Evolutionary conservation across 2,329 filamentous ascomycete species (phyloP).

Genomic region (Cercospora sp.): DNA sequence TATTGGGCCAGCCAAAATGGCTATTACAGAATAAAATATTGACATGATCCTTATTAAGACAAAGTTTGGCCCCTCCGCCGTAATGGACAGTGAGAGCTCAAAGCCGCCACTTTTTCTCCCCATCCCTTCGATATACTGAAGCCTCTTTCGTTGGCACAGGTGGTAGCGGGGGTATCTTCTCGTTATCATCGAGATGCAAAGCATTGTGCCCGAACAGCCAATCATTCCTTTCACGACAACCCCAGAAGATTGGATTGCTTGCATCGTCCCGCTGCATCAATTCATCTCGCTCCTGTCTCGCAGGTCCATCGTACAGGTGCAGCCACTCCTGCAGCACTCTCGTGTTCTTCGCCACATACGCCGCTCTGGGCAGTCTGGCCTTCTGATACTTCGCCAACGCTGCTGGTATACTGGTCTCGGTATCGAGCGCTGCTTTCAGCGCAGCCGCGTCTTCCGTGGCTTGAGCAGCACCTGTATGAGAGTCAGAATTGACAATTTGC

Average conservation of each 20-base stretch:
- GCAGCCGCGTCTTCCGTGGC: constrained; percentile 67
- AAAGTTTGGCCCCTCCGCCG: neutral
- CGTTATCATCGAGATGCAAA: neutral
- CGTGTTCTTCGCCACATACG: neutral
- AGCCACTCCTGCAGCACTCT: constrained; percentile 39
- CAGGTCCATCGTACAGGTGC: constrained; percentile 36
- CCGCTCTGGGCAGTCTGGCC: neutral
- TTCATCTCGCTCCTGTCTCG: constrained; percentile 31
- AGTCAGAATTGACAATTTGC: neutral
- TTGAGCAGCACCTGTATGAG: constrained; percentile 51
- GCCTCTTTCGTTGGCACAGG: neutral
- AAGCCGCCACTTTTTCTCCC: neutral
- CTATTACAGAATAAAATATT: neutral
- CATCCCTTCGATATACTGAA: neutral
- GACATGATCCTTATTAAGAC: neutral
- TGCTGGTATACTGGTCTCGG: constrained; percentile 27
- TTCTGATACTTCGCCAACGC: constrained; percentile 28
- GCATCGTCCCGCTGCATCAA: constrained; percentile 32
- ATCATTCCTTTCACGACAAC: constrained; percentile 27
- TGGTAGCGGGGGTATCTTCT: neutral
- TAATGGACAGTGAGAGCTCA: neutral
- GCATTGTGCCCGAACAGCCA: constrained; percentile 31
- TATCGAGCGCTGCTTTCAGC: constrained; percentile 39
- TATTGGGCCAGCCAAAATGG: neutral
- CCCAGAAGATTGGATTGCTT: constrained; percentile 38